Percentiles rank a stretch among this genome's conserved stretches.
phyloP scores from a whole-genome alignment of 164 flowering plant species.

The Saururus chinensis region DNA sequence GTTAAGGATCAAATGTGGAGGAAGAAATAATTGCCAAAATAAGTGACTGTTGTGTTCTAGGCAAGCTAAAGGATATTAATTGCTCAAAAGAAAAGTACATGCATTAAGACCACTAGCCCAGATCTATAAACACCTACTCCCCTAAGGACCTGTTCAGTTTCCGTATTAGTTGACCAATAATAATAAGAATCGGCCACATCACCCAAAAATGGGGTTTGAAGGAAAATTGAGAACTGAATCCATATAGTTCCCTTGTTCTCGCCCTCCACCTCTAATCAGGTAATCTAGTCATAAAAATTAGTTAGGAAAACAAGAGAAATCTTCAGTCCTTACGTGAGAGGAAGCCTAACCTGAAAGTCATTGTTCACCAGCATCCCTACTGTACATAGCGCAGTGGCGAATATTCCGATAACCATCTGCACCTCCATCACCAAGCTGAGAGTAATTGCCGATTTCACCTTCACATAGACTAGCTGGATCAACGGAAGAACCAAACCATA shows the following conservation, averaged over 20 bases:
- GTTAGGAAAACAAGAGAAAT: no score
- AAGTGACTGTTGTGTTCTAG: no score
- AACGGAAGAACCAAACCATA: conserved; percentile 40
- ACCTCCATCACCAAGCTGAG: conserved; percentile 41
- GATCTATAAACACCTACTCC: no score
- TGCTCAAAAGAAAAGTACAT: no score
- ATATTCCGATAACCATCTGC: conserved; percentile 29
- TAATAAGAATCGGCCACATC: neutral
- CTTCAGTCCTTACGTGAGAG: no score
- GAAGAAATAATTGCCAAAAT: neutral
- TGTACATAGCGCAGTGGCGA: conserved; percentile 38
- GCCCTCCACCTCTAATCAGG: no score
- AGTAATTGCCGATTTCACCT: conserved; percentile 22
- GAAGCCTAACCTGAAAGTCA: conserved; percentile 34
- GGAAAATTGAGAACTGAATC: no score
- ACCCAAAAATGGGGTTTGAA: neutral
- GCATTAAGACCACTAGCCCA: no score
- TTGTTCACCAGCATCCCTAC: conserved; percentile 42
- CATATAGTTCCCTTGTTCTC: no score
- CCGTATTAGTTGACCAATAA: no score
- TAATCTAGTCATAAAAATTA: no score
- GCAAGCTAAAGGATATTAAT: no score
- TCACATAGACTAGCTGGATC: conserved; percentile 38
- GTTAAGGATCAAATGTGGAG: neutral
- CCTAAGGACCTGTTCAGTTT: neutral